phyloP scores from a whole-genome alignment of 2,329 filamentous ascomycete species.

The Arthroderma sp. region DNA sequence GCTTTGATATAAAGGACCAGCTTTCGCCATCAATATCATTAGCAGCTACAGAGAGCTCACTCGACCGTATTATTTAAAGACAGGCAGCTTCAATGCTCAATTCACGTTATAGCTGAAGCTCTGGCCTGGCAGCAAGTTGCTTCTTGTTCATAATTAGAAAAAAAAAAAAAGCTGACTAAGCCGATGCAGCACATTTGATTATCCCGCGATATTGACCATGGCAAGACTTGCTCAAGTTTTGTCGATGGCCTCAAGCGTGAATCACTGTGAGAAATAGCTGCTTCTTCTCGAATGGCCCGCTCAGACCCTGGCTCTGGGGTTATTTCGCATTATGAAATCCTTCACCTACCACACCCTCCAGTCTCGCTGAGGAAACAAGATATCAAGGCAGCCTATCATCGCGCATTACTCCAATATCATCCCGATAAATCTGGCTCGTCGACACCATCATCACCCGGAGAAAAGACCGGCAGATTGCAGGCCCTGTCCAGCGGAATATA shows the following conservation, averaged over 20 bases:
- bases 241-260: background rate
- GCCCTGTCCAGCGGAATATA: background rate
- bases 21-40: background rate
- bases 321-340: conserved; percentile 31
- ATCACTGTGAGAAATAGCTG: background rate
- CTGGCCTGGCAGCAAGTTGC: too few species aligned
- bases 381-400: conserved; percentile 45
- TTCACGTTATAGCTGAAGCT: too few species aligned
- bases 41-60: too few species aligned
- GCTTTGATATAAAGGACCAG: background rate
- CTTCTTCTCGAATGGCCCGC: background rate
- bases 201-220: too few species aligned
- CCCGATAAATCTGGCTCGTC: conserved; percentile 35
- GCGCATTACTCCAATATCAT: conserved; percentile 45
- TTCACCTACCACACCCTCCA: conserved; percentile 25
- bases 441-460: background rate
- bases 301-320: background rate
- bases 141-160: too few species aligned
- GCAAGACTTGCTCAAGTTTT: background rate
- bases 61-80: too few species aligned
- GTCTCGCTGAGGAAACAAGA: conserved; percentile 28
- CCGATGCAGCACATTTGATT: too few species aligned
- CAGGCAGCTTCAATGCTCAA: too few species aligned
- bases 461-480: background rate
- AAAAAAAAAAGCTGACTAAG: too few species aligned